Base-by-base conservation (phyloP, 139 green algal species). In the Diplosphaera chodatii region DNA sequence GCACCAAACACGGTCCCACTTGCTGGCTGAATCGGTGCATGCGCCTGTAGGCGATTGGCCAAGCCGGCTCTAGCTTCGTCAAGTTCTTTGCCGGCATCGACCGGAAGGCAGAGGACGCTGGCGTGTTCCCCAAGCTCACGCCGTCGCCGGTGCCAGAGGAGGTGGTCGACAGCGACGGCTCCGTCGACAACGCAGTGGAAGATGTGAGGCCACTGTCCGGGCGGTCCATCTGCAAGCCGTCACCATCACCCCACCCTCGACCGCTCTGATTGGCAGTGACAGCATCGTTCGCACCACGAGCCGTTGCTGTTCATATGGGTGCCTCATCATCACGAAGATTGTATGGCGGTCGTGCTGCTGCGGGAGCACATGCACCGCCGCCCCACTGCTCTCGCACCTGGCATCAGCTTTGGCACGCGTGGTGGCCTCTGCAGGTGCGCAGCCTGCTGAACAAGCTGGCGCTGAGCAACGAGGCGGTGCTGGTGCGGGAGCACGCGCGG, bases 401-500 rank as follows among this genome's bases (percentile, higher is more conserved):
- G n/a, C n/a, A n/a, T n/a, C n/a, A n/a, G n/a, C n/a, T n/a, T n/a
- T n/a, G n/a, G n/a, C n/a, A n/a, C n/a, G n/a, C n/a, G n/a, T n/a
- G n/a, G 55, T 28, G 23, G 22, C 25, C 10, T 28, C 8, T 30
- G 4, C 70, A 87, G 78, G 66, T 92, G 33, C 67, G 85, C 10
- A 29, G 41, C 4, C 72, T 79, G 32, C 77, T 94, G 40, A 40
- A 56, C 21, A 29, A 68, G 63, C 79, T 98, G 28, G 85, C 63
- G 41, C 85, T 98, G 67, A 82, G 80, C 69, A 93, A 97, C 77
- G 67, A 89, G 3, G 79, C 75, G 5, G 90, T 98, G 33, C 90
- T 78, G 75, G 76, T 85, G 29, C 81, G 89, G 1, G 94, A 98
- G 83, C 70, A 86, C 18, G 27, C 41, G 31, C 83, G 88, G 1